Conservation (phyloP, 257 asterid species). For the Plantago ovata region DNA sequence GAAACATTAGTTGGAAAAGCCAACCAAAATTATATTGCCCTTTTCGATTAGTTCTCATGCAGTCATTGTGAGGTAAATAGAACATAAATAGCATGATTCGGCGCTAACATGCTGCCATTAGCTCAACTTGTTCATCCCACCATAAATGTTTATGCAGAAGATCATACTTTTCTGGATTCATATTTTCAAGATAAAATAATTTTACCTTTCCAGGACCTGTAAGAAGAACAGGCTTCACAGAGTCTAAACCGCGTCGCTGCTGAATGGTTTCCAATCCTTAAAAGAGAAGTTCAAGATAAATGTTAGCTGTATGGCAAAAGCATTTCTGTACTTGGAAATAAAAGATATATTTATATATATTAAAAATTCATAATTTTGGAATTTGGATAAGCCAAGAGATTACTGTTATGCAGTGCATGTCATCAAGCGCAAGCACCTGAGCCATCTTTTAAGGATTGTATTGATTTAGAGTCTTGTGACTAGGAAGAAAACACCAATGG, state of each 20-base stretch:
- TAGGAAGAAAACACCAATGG: too few relatives aligned
- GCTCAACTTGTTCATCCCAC: not conserved
- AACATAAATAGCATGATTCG: not conserved
- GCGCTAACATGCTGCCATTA: not conserved
- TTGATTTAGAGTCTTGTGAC: too few relatives aligned
- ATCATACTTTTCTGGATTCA: conserved; percentile 1
- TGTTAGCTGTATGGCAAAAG: not conserved
- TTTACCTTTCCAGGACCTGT: conserved; percentile 95
- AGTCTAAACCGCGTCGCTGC: conserved; percentile 61
- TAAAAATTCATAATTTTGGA: too few relatives aligned
- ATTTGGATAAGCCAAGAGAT: too few relatives aligned
- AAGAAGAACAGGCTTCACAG: conserved; percentile 86
- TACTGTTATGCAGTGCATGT: too few relatives aligned
- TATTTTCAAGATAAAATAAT: conserved; percentile 1
- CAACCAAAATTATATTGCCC: too few relatives aligned
- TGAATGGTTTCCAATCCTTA: conserved; percentile 80
- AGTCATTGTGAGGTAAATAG: too few relatives aligned
- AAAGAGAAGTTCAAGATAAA: not conserved
- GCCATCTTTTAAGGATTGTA: too few relatives aligned
- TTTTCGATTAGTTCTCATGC: too few relatives aligned
- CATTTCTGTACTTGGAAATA: too few relatives aligned
- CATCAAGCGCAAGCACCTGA: too few relatives aligned
- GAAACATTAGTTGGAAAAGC: not conserved
- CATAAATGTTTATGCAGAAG: not conserved
- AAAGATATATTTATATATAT: too few relatives aligned